Conservation (phyloP, 139 green algal species). For the Pycnococcus provasolii region DNA sequence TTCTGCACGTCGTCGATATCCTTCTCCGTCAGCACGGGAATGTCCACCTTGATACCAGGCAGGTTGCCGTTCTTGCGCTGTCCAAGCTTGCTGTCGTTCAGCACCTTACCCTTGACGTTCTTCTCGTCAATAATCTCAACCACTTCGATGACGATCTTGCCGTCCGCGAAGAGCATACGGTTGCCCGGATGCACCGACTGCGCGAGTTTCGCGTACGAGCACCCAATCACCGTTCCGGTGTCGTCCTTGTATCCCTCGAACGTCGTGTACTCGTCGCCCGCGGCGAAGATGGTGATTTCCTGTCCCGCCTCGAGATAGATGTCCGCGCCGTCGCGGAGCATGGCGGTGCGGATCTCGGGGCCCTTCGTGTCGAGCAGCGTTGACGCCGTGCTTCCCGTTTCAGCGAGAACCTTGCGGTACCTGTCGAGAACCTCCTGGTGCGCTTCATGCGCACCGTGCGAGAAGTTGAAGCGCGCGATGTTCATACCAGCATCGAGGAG, state of each 20-base stretch:
- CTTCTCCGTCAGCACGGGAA: conserved; percentile 28
- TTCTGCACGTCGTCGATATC: conserved; percentile 42
- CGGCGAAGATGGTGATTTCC: conserved; percentile 35
- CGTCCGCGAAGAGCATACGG: conserved; percentile 51
- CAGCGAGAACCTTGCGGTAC: conserved; percentile 15
- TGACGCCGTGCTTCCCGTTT: background rate
- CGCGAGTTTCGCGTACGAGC: conserved; percentile 49
- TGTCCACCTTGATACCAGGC: conserved; percentile 41
- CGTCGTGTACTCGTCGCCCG: conserved; percentile 38
- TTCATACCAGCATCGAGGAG: conserved; percentile 55
- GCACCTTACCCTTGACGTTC: conserved; percentile 13
- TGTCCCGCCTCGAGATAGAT: conserved; percentile 33
- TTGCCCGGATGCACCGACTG: conserved; percentile 35
- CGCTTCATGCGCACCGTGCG: conserved; percentile 54
- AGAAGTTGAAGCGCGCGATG: conserved; percentile 74
- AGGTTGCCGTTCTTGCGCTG: conserved; percentile 35
- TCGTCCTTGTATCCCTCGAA: conserved; percentile 28
- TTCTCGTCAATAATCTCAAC: conserved; percentile 12
- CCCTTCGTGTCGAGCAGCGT: conserved; percentile 50
- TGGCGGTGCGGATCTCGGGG: conserved; percentile 46
- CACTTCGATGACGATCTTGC: conserved; percentile 34
- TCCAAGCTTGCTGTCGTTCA: conserved; percentile 26
- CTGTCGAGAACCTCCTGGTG: conserved; percentile 39
- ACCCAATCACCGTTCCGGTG: conserved; percentile 27
- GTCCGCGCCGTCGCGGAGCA: conserved; percentile 32